A percentile compares a stretch with the other conserved stretches of the same genome.
These are phyloP conservation scores for Ophiorrhiza pumila DNA, from an alignment of 257 asterid genomes.

Conservation along the genomic window DNA sequence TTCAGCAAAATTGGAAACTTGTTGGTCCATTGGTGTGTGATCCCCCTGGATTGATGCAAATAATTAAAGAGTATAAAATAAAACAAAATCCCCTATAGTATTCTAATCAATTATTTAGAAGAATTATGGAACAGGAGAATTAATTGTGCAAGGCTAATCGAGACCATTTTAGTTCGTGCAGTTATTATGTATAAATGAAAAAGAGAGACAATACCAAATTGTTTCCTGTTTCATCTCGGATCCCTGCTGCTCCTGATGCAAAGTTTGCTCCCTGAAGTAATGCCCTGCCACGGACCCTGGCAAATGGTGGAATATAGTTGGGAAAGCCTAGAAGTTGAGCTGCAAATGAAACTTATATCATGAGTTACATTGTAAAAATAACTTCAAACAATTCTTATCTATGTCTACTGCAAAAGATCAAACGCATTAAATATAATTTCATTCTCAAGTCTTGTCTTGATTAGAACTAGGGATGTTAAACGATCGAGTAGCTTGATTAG, in stretches of 20 bases:
- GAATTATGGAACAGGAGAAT: too few species aligned
- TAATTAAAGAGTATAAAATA: too few species aligned
- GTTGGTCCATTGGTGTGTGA: constrained; percentile 74
- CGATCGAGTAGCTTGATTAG: too few species aligned
- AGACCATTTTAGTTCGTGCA: too few species aligned
- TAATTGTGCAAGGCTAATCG: too few species aligned
- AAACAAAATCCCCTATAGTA: too few species aligned
- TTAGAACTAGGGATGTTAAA: too few species aligned
- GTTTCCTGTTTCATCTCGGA: constrained; percentile 89
- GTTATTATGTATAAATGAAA: too few species aligned
- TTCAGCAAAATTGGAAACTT: constrained; percentile 54
- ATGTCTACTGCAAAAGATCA: background rate
- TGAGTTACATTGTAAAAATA: background rate
- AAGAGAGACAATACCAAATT: constrained; percentile 45
- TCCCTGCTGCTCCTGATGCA: constrained; percentile 94
- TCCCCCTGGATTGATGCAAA: constrained; percentile 47
- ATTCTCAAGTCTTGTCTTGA: too few species aligned
- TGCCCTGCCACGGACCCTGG: constrained; percentile 51
- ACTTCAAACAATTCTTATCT: background rate
- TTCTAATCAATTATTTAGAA: too few species aligned
- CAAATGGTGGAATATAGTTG: constrained; percentile 66
- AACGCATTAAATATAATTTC: background rate
- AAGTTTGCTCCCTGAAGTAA: constrained; percentile 67
- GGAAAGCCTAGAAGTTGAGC: constrained; percentile 83
- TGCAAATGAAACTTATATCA: constrained; percentile 21